Evolutionary conservation across 148 eudicot genomes (phyloP), one percentile per base, ranked within the genome.

Genomic region (Nyssa sinensis): DNA sequence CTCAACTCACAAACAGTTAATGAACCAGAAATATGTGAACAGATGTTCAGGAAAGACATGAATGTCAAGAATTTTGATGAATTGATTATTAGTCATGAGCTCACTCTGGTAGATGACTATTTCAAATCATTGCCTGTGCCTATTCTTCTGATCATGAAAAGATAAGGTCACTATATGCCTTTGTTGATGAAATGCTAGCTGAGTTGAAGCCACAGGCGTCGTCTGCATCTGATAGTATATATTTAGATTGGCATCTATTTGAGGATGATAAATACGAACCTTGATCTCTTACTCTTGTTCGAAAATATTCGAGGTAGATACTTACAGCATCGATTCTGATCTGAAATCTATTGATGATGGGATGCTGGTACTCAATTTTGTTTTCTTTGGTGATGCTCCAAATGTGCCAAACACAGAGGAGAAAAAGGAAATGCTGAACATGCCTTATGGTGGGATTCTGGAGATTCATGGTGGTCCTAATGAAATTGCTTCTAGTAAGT

Each of bases 171-270:
- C 69, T 80, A 23, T 75, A 78, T 72, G 66, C 59, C 57, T 41
- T 76, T 67, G 33, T 85, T 81, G 84, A 77, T 69, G 74, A 80
- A 57, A 53, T 80, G 47, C 75, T 92, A 37, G 30, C 75, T 64
- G 79, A 78, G 78, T 65, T 89, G 76, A 86, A 89, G 71, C 91
- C 81, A 69, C 80, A 83, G 64, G 82, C 89, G 59, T 69, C 84
- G 49, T 90, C 91, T 74, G 80, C 86, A 12, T 88, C 94, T 49
- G 94, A 95, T 75, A 88, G 83, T 75, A 89, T 95, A 64, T 95
- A 95, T 85, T 87, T 95, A 82, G 98, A 95, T 71, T 95, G 98
- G 99, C 87, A 84, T 68, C 66, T 88, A 23, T 53, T 92, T 62
- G 91, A 81, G 75, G 88, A 77, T 55, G 90, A 85, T 72, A 82